Evolutionary conservation across 345 rosid genomes (phyloP).

Genomic region (Cardamine resedifolia): DNA sequence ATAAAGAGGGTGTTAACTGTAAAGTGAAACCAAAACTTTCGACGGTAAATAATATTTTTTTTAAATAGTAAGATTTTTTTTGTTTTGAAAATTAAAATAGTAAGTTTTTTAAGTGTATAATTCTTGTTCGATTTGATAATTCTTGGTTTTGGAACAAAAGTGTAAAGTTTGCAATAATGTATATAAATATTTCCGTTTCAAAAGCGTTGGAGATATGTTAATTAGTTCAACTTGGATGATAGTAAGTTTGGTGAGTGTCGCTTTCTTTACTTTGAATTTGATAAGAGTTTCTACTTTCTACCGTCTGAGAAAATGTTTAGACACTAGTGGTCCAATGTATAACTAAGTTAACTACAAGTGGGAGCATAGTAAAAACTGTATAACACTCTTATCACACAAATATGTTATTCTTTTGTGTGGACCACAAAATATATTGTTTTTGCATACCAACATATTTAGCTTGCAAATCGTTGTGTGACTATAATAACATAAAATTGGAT

Average conservation of each 20-base stretch:
- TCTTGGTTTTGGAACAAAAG: constrained; percentile 8
- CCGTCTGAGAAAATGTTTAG: neutral
- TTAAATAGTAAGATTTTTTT: neutral
- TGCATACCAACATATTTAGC: neutral
- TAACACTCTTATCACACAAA: neutral
- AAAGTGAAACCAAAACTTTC: neutral
- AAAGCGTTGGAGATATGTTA: neutral
- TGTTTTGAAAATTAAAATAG: no score
- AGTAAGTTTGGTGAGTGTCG: constrained; percentile 32
- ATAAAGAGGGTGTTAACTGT: constrained; percentile 6
- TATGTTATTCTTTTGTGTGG: neutral
- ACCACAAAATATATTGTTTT: neutral
- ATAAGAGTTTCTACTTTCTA: constrained; percentile 12
- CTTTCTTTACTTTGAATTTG: constrained; percentile 26
- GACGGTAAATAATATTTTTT: neutral
- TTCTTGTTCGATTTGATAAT: neutral
- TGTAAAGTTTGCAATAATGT: constrained; percentile 14
- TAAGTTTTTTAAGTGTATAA: neutral
- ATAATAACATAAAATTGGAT: neutral
- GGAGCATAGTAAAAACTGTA: neutral
- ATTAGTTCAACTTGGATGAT: constrained; percentile 13
- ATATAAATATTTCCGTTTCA: neutral
- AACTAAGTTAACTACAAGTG: constrained; percentile 10
- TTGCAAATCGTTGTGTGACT: neutral
- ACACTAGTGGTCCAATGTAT: constrained; percentile 5